A percentile compares a stretch with the other conserved stretches of the same genome.
These are phyloP conservation scores for Neurospora sp. DNA, from an alignment of 495 filamentous ascomycete species.

Conservation along the genomic window DNA sequence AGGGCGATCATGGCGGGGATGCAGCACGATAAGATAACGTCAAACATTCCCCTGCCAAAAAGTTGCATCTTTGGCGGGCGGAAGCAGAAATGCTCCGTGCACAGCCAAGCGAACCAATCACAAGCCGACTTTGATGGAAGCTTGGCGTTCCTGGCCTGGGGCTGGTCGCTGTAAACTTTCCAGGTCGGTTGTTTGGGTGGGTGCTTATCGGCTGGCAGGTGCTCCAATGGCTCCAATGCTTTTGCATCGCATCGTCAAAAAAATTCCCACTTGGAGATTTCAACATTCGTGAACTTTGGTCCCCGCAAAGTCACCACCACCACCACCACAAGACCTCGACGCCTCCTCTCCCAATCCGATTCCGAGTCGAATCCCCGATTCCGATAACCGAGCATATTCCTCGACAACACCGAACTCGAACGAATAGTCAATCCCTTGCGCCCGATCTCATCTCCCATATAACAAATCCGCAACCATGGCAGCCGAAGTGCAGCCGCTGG, in stretches of 20 bases:
- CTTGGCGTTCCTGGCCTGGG: neutral
- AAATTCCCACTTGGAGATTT: neutral
- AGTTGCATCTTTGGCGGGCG: neutral
- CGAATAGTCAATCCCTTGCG: neutral
- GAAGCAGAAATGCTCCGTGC: neutral
- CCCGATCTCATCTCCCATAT: neutral
- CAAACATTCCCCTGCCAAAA: neutral
- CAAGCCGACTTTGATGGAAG: neutral
- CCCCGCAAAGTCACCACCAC: neutral
- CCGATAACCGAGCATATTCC: neutral
- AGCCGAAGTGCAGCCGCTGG: conserved; percentile 71
- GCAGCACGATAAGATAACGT: neutral
- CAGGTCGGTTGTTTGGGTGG: neutral
- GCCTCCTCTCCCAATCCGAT: neutral
- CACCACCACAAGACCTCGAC: neutral
- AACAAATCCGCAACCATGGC: conserved; percentile 55
- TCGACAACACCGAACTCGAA: neutral
- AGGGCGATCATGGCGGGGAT: neutral
- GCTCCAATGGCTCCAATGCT: neutral
- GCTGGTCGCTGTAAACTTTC: neutral
- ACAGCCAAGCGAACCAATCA: neutral
- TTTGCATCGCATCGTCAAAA: neutral
- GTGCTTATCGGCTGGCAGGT: neutral
- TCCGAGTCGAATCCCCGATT: neutral
- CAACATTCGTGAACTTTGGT: neutral